Evolutionary conservation across 768 basidiomycete genomes (phyloP), one percentile per base, ranked within the genome.

Genomic region (Tricholoma sp.): DNA sequence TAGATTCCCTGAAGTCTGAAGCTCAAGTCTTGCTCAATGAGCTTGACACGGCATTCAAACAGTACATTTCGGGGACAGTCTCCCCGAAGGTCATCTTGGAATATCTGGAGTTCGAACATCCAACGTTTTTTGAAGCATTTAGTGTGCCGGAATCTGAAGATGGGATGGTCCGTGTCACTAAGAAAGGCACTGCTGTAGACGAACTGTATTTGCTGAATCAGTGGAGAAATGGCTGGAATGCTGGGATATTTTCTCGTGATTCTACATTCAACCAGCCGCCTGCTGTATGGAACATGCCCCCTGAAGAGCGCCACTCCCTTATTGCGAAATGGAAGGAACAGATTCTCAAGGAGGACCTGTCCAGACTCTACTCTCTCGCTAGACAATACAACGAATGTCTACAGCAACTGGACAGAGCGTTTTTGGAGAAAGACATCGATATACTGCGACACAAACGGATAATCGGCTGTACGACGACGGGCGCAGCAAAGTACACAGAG

Each of bases 381-480:
- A 61, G 64, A 18, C 54, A 63, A 20, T 85, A 79, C 59, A 80
- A 84, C 52, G 60, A 63, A 9, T 60, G 57, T n/a, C 72, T 75
- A 20, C 70, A 65, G 0, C 57, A 72, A 8, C 49, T 84, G 4
- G 59, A 64, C 1, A 70, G 69, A 45, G 73, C 68, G 56, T 79
- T 68, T 51, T 59, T 61, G 4, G 73, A 76, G 55, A 69, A 66
- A 5, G 71, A 66, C 5, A 56, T 64, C 0, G 66, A 62, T 1
- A 59, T 78, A 7, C 63, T 86, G 28, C 65, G 64, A 51, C 66
- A 54, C 39, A 85, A 83, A 65, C 68, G 81, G 3, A 78, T 88
- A 52, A 82, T 88, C 11, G 86, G 78, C 0, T 86, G 85, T 57
- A 88, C 86, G 0, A 88, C 86, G 0, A 86, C 86, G 0, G 86